Percentiles rank a stretch among this genome's conserved stretches.
These are phyloP conservation scores for Dactylellina haptotyla DNA, from an alignment of 2,329 filamentous ascomycete species.

Conservation along the genomic window DNA sequence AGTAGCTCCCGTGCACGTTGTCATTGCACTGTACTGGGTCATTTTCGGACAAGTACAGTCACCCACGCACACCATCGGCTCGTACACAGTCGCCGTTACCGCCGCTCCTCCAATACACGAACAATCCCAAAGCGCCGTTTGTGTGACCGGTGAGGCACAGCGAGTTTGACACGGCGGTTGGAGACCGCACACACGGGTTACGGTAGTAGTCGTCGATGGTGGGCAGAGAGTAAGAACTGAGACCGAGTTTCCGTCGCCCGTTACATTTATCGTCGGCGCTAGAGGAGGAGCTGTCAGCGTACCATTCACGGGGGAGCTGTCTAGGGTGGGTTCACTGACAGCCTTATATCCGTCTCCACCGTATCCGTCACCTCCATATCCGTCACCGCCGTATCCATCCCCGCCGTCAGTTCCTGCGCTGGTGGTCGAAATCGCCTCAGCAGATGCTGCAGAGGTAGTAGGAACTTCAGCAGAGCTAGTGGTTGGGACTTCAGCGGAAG, in stretches of 20 bases:
- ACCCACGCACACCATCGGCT: neutral
- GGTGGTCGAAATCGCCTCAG: no score
- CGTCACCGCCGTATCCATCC: no score
- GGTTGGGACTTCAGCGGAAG: neutral
- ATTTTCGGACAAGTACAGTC: neutral
- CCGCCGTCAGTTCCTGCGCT: no score
- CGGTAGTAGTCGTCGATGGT: constrained; percentile 5
- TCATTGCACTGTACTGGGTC: neutral
- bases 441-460: neutral
- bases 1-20: neutral
- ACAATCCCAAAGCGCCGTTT: neutral
- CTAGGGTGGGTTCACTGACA: no score
- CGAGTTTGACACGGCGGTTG: neutral
- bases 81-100: neutral
- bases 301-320: neutral
- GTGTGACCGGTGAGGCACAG: neutral
- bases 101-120: neutral
- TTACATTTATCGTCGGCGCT: neutral
- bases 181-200: neutral
- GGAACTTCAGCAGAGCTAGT: neutral
- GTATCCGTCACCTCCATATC: no score
- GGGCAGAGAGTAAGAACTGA: neutral
- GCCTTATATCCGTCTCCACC: no score
- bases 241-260: neutral
- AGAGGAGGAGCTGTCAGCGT: neutral